Evolutionary conservation across 225 moss, liverwort and hornwort species (phyloP), one percentile per base, ranked within the genome.

Genomic region (Asterella californica): DNA sequence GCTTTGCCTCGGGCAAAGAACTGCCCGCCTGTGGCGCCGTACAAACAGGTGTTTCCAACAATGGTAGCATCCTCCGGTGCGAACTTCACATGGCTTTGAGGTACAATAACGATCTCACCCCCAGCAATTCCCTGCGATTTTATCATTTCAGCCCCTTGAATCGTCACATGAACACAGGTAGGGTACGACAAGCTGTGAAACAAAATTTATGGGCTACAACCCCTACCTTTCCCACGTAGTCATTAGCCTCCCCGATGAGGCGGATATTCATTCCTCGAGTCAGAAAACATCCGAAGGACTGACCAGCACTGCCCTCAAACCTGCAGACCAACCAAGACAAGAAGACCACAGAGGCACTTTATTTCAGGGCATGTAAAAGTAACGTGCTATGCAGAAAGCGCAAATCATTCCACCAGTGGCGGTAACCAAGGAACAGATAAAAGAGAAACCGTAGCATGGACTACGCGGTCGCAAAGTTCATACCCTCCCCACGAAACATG

Each of bases 21-120:
- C 82, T 99, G 95, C 27, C 99, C 99, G n/a, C 99, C 99, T 24
- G 99, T 99, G 30, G 99, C 99, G 84, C 99, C 99, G 78, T 99
- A 95, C 80, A 99, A 88, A 81, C 99, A 99, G 22, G 95, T 99
- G 72, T 99, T 99, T 59, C 95, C 99, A 25, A 94, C 86, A 33
- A 95, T 92, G 17, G 92, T 92, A 12, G 95, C 89, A 84, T 99
- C 90, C 82, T 95, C 93, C 18, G 95, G 88, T n/a, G 81, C 83
- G 82, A 72, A 99, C 19, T 88, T 90, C 34, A 72, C 79, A 49
- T 71, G 81, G 42, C 74, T 63, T 18, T 89, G 85, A 66, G 99
- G 95, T 22, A 60, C 64, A 49, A 99, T 94, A 36, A 90, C 93
- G 71, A 99, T 93, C 79, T 92, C 95, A 76, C 99, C 95, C 68